Evolutionary conservation across 2,329 filamentous ascomycete species (phyloP), one percentile per base, ranked within the genome.

Genomic region (Fusarium proliferatum): DNA sequence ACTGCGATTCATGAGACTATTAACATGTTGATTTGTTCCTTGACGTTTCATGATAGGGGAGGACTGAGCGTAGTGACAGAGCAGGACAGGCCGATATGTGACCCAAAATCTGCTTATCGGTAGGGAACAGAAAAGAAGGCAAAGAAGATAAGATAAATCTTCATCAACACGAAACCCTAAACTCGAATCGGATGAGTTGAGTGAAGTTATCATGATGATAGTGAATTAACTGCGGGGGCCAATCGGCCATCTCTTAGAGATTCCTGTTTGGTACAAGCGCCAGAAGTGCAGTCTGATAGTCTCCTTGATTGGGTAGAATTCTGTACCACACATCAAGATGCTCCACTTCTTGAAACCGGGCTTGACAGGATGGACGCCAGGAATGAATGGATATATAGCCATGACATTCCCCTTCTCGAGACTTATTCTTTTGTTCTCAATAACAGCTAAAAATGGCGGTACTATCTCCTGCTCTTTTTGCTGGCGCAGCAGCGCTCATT

Each of bases 221-320:
- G 36, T 42, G 28, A 19, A 36, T 21, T 28, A 6, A 39, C 4
- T 28, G 34, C 19, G 39, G n/a, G 39, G 15, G 23, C 57, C 43
- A 39, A 36, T 65, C 39, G 59, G 45, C 2, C 65, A 70, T 73
- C 69, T 73, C 71, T 70, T 73, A n/a, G 9, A 73, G 51, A 70
- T 73, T 73, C 71, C 69, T 45, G 42, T 73, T 59, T 36, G 3
- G 58, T 59, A 30, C 38, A 61, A 52, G 61, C 17, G 51, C 17
- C 7, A 19, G 17, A 10, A 28, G 16, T 12, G 17, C n/a, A 21
- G 26, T 23, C 10, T 10, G 9, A 23, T n/a, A 7, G 15, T 4
- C 13, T 11, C 13, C 13, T n/a, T 55, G 21, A 73, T 73, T 73
- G 69, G 71, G 21, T 17, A 1, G 6, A 6, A 21, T 23, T 19